Evolutionary conservation across 768 basidiomycete genomes (phyloP).

Genomic region (Krasilnikovozyma curviuscula): DNA sequence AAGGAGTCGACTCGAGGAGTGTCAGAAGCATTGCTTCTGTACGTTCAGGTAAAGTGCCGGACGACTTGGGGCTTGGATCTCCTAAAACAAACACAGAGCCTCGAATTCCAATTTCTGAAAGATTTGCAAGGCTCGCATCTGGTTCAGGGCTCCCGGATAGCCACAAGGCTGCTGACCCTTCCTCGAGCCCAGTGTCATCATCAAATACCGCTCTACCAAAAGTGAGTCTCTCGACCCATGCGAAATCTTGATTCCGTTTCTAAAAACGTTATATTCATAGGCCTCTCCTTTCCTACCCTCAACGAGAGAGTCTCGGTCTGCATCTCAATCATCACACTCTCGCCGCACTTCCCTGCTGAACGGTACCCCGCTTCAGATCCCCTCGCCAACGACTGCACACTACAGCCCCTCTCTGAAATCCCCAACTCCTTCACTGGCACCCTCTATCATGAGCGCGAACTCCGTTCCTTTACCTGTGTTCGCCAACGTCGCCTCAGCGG

Average conservation of each 20-base stretch:
- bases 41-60: conserved; percentile 23
- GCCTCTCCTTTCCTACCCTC: conserved; percentile 10
- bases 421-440: conserved; percentile 29
- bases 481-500: conserved; percentile 25
- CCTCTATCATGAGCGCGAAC: conserved; percentile 27
- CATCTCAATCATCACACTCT: conserved; percentile 1
- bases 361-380: not conserved
- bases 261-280: conserved; percentile 13
- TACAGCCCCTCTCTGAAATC: conserved; percentile 8
- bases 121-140: conserved; percentile 1
- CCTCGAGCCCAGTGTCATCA: not conserved
- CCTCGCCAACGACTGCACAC: conserved; percentile 6
- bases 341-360: conserved; percentile 6
- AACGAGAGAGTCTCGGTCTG: not conserved
- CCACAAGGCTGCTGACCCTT: not conserved
- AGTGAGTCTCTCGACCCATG: not conserved
- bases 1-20: conserved; percentile 40
- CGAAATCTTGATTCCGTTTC: not conserved
- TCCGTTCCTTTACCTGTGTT: conserved; percentile 20
- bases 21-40: conserved; percentile 57
- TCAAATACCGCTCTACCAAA: not conserved
- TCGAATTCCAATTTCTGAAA: conserved; percentile 1
- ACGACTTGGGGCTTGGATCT: not conserved
- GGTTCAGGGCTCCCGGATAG: not conserved
- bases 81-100: not conserved